Percentiles rank a stretch among this genome's conserved stretches.
Conservation (phyloP, 768 basidiomycete species). For the Lentinula sp. region DNA sequence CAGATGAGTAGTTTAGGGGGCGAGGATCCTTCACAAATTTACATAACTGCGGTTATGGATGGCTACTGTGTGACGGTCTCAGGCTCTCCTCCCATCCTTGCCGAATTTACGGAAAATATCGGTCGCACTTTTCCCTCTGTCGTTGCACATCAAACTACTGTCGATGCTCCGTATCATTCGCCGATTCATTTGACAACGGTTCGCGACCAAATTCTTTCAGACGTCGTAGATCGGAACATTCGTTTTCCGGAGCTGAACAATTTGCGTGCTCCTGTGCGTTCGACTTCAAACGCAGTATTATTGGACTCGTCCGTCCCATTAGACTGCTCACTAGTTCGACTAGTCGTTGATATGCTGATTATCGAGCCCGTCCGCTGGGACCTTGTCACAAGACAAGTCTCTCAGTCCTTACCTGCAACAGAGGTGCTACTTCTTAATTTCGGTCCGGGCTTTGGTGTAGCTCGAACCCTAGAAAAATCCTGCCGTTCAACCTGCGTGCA, state of each 20-base stretch:
- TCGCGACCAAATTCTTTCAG: slow-evolving; percentile 35
- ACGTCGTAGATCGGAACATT: slow-evolving; percentile 37
- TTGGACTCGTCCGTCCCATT: slow-evolving; percentile 11
- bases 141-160: slow-evolving; percentile 33
- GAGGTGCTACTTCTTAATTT: slow-evolving; percentile 38
- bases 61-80: slow-evolving; percentile 48
- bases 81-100: slow-evolving; percentile 46
- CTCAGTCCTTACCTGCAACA: slow-evolving; percentile 14
- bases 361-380: slow-evolving; percentile 50
- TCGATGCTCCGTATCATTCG: slow-evolving; percentile 51
- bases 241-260: slow-evolving; percentile 43
- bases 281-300: slow-evolving; percentile 37
- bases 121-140: slow-evolving; percentile 19
- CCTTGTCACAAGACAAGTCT: slow-evolving; percentile 26
- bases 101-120: slow-evolving; percentile 32
- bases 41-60: slow-evolving; percentile 46
- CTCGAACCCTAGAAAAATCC: slow-evolving; percentile 31
- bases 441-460: slow-evolving; percentile 38
- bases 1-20: background rate
- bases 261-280: slow-evolving; percentile 42
- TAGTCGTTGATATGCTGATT: slow-evolving; percentile 44
- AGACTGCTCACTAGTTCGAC: slow-evolving; percentile 28
- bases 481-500: slow-evolving; percentile 4
- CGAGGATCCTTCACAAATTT: slow-evolving; percentile 22
- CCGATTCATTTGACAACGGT: slow-evolving; percentile 22